A percentile compares a stretch with the other conserved stretches of the same genome.
Evolutionary conservation across 805 yeast species (phyloP).

Genomic region (Wickerhamomyces chaumierensis): DNA sequence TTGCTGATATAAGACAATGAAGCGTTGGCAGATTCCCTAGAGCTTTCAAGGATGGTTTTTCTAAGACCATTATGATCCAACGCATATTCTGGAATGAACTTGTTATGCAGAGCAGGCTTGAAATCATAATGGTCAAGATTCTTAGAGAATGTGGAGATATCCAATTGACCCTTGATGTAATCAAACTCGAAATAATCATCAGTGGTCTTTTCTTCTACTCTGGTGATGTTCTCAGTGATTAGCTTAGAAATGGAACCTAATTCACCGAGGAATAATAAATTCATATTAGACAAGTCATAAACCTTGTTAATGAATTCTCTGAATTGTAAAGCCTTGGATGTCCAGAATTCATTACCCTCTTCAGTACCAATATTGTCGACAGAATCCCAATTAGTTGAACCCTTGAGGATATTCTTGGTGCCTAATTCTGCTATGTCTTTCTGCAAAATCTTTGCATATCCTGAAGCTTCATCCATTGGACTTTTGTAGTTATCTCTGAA

Average conservation of each 20-base stretch:
- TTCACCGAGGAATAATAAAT: constrained; percentile 26
- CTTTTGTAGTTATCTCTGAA: constrained; percentile 26
- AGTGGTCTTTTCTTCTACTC: not conserved
- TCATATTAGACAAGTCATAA: constrained; percentile 22
- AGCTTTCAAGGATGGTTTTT: constrained; percentile 14
- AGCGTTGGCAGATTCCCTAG: constrained; percentile 18
- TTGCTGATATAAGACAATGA: constrained; percentile 24
- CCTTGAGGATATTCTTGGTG: constrained; percentile 31
- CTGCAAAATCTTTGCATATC: constrained; percentile 29
- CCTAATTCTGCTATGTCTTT: constrained; percentile 21
- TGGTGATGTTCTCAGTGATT: not conserved
- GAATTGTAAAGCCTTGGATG: constrained; percentile 25
- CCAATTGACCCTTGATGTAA: constrained; percentile 18
- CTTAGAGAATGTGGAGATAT: not conserved
- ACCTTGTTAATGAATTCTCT: constrained; percentile 19
- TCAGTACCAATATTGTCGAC: constrained; percentile 16
- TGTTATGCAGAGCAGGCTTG: constrained; percentile 16
- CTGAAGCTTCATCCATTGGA: constrained; percentile 38
- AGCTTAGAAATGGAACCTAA: not conserved
- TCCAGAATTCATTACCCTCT: constrained; percentile 32
- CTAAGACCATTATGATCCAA: constrained; percentile 19
- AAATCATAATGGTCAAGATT: not conserved
- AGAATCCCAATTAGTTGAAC: constrained; percentile 21
- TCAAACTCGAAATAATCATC: constrained; percentile 37
- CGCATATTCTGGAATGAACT: constrained; percentile 25